Evolutionary conservation across 129 eudicot species (phyloP), one percentile per base, ranked within the genome.

Genomic region (Sambucus nigra): DNA sequence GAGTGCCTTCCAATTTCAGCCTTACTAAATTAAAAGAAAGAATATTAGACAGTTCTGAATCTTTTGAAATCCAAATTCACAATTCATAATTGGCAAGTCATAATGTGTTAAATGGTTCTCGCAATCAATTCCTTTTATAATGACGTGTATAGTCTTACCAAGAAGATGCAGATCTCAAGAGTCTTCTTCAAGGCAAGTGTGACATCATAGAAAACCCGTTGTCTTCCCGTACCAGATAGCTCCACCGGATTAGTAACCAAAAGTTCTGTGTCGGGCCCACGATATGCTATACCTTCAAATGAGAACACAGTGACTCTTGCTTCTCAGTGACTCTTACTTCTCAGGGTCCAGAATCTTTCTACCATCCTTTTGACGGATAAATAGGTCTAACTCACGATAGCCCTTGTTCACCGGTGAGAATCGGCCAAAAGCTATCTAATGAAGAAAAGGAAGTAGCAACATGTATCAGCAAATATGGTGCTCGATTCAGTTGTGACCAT

Each of bases 221-320:
- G 94, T 19, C 94, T 76, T 57, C 94, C 94, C 63, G 66, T 61
- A 44, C 84, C 84, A 24, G 76, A 76, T 67, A 70, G 51, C 75
- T 84, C 88, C 47, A 84, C 94, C 0, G 94, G 94, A 70, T 84
- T 80, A 29, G 94, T 88, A 68, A 80, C 84, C 63, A 84, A 50
- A 39, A 84, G 79, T 65, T 84, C 94, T 13, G 75, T 80, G 47
- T 84, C 88, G 23, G 94, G 88, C 19, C 88, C 88, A 70, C 84
- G 84, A n/a, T 71, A 59, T 0, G 80, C 48, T 14, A 84, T 65
- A 72, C 18, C 63, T 83, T 78, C 61, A 82, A 63, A 40, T 75
- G 79, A 41, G 80, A 67, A 44, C 73, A 61, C 33, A 82, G 23
- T 14, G 59, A 45, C 32, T 68, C 60, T 68, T 74, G 80, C 56